Evolutionary conservation across 345 rosid genomes (phyloP), one percentile per base, ranked within the genome.

Genomic region (Lagerstroemia speciosa): DNA sequence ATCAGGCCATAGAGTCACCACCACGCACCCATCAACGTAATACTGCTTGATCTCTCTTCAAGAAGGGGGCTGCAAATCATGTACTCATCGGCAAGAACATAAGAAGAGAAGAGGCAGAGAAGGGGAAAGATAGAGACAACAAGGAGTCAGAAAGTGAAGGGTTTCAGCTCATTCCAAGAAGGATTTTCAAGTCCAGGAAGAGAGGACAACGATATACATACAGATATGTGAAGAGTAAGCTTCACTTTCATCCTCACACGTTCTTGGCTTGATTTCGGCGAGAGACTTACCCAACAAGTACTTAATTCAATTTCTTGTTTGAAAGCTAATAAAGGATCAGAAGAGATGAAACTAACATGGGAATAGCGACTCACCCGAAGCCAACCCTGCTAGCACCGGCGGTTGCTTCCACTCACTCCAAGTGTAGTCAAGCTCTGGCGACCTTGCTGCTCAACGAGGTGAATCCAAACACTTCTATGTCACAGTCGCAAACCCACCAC

Each of bases 401-500:
- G 58, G 29, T 34, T 37, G 45, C 11, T 41, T 41, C 45, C 11
- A 41, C 40, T 73, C 30, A 58, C 62, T 58, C 29, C 29, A n/a
- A 24, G 61, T n/a, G 29, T 53, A 26, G 27, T 53, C 30, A 53
- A 53, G 30, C 8, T 53, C 61, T 30, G 11, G 61, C n/a, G n/a
- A n/a, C 29, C 30, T 26, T 9, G 2, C 61, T 30, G 11, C 30
- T 65, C 69, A 65, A 40, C 65, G 60, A 66, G 65, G 67, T 69
- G 41, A 81, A 66, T 75, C 68, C 66, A 57, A 36, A 72, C 9
- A 67, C 80, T 80, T 85, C 97, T 80, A 91, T 91, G 97, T 91
- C 97, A 76, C 90, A 87, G 72, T 91, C 97, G 75, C 90, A 87
- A 71, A 84, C 81, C 69, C 87, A 83, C 66, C 87, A 84, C 68